Percentiles rank a stretch among this genome's conserved stretches.
Evolutionary conservation across 306 rosid genomes (phyloP).

Genomic region (Castanea crenata): DNA sequence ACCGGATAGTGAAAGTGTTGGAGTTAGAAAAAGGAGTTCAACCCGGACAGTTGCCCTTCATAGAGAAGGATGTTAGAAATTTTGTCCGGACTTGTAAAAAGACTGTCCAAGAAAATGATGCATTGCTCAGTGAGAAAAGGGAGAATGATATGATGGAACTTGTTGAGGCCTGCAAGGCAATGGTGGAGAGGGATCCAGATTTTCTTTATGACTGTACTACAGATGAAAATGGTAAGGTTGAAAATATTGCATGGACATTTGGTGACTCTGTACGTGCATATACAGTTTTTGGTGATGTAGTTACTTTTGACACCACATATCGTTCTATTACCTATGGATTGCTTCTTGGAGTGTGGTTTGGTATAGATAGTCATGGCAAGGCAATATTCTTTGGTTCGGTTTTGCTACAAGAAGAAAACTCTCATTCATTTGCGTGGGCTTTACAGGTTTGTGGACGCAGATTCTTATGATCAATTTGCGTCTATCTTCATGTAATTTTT

Average conservation of each 20-base stretch:
- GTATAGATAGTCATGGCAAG: conserved; percentile 57
- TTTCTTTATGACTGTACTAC: conserved; percentile 44
- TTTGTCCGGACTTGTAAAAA: conserved; percentile 67
- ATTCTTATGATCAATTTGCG: conserved; percentile 35
- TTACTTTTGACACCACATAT: conserved; percentile 52
- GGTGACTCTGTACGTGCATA: conserved; percentile 47
- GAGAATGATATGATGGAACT: conserved; percentile 59
- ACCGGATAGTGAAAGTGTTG: conserved; percentile 56
- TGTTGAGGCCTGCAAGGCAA: conserved; percentile 52
- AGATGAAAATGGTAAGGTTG: conserved; percentile 50
- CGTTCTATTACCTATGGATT: conserved; percentile 56
- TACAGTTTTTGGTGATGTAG: conserved; percentile 54
- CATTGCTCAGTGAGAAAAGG: conserved; percentile 55
- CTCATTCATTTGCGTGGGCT: conserved; percentile 57
- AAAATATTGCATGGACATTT: conserved; percentile 61
- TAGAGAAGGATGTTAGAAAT: conserved; percentile 73
- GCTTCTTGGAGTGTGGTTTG: conserved; percentile 63
- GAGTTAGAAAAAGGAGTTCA: conserved; percentile 68
- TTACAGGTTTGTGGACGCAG: conserved; percentile 56
- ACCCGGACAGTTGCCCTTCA: conserved; percentile 62
- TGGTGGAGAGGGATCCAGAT: conserved; percentile 43
- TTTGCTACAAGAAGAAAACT: conserved; percentile 62
- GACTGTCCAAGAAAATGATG: conserved; percentile 64
- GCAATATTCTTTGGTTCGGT: conserved; percentile 48
- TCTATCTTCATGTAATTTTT: conserved; percentile 15